phyloP scores from a whole-genome alignment of 202 grass and related monocot genomes.

The Hordeum pubiflorum region DNA sequence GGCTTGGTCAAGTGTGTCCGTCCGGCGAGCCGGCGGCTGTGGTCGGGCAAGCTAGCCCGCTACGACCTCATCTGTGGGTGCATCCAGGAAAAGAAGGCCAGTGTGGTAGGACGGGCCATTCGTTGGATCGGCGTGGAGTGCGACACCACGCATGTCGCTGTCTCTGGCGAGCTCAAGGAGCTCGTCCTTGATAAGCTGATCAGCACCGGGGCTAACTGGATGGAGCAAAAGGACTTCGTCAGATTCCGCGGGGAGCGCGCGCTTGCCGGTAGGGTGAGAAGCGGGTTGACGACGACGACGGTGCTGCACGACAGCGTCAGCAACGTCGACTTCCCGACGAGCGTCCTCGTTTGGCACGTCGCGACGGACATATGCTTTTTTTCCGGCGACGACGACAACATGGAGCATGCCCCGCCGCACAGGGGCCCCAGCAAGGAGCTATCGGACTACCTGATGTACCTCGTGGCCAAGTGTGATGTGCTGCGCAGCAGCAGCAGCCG shows the following conservation, averaged over 20 bases:
- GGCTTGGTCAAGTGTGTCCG: not conserved
- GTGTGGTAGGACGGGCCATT: not conserved
- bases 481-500: too few species aligned
- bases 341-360: slow-evolving; percentile 22
- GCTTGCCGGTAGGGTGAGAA: too few species aligned
- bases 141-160: not conserved
- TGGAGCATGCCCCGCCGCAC: not conserved
- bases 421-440: not conserved
- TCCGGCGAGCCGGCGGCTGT: not conserved
- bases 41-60: not conserved
- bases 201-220: not conserved
- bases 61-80: not conserved
- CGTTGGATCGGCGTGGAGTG: not conserved
- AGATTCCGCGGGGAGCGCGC: too few species aligned
- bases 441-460: not conserved
- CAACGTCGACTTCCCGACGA: not conserved
- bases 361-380: slow-evolving; percentile 13
- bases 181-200: slow-evolving; percentile 5
- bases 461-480: not conserved
- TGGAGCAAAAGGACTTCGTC: too few species aligned
- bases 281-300: not conserved
- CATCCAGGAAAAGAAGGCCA: not conserved
- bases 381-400: not conserved
- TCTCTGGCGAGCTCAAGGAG: slow-evolving; percentile 1
- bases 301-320: not conserved